Evolutionary conservation across 2,329 filamentous ascomycete species (phyloP).

Genomic region (Fusarium goolgardi): DNA sequence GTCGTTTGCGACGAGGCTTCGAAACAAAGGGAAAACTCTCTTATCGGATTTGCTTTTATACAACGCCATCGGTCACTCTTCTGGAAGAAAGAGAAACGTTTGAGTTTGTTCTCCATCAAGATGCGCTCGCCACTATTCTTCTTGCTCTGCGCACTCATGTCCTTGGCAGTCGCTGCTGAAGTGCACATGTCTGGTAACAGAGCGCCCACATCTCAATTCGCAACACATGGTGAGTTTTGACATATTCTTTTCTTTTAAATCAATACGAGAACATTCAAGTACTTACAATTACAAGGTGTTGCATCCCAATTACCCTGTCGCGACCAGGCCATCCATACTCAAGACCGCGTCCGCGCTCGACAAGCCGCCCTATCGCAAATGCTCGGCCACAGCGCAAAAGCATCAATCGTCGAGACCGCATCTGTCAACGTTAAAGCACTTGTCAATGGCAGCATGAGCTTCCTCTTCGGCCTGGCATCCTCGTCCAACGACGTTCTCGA

Average conservation of each 20-base stretch:
- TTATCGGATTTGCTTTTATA: conserved; percentile 22
- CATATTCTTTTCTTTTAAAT: not conserved
- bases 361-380: conserved; percentile 83
- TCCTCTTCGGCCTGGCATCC: conserved; percentile 83
- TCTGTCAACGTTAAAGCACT: conserved; percentile 83
- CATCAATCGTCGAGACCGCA: conserved; percentile 84
- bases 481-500: conserved; percentile 82
- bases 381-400: conserved; percentile 83
- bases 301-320: conserved; percentile 74
- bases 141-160: conserved; percentile 33
- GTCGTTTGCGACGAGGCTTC: conserved; percentile 17
- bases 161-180: conserved; percentile 24
- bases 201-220: conserved; percentile 38
- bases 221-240: conserved; percentile 37
- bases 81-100: not conserved
- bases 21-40: conserved; percentile 5
- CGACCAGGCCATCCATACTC: conserved; percentile 80
- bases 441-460: conserved; percentile 82
- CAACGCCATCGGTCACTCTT: not conserved
- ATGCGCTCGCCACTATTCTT: conserved; percentile 38
- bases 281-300: conserved; percentile 65
- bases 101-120: conserved; percentile 9
- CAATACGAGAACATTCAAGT: not conserved
- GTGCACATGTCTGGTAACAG: conserved; percentile 34
- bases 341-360: conserved; percentile 77